phyloP scores from a whole-genome alignment of 495 filamentous ascomycete genomes.

The Penicillium dipodomyicola region DNA sequence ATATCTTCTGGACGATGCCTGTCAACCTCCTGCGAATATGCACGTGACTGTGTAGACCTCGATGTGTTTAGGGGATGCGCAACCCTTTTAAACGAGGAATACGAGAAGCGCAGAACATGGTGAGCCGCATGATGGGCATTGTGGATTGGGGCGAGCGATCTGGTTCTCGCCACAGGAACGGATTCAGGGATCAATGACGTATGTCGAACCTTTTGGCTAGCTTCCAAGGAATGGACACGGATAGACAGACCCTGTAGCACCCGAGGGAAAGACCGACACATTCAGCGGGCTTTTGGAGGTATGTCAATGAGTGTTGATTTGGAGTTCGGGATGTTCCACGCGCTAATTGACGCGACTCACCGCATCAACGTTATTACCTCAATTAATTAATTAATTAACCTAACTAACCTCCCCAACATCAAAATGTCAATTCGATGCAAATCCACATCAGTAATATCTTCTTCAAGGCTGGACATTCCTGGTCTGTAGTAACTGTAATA shows the following conservation, averaged over 20 bases:
- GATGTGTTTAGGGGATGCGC: not conserved
- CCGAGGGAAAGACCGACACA: constrained; percentile 32
- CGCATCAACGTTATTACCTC: not conserved
- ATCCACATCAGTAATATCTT: not conserved
- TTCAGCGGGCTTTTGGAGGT: constrained; percentile 28
- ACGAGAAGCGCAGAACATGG: constrained; percentile 1
- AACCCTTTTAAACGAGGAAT: not conserved
- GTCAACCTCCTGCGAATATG: constrained; percentile 8
- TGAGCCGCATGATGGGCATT: constrained; percentile 22
- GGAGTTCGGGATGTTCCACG: constrained; percentile 13
- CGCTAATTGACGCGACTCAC: constrained; percentile 19
- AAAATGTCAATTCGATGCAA: not conserved
- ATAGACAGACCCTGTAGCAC: constrained; percentile 29
- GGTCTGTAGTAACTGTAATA: not conserved
- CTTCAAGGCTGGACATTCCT: not conserved
- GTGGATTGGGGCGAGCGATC: constrained; percentile 19
- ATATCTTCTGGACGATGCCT: constrained; percentile 1
- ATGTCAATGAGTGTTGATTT: not conserved
- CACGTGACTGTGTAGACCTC: not conserved
- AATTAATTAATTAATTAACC: no score
- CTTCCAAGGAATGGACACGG: constrained; percentile 35
- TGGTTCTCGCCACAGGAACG: constrained; percentile 28
- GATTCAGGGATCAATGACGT: constrained; percentile 28
- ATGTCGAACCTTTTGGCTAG: constrained; percentile 32
- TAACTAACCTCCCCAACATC: not conserved